Base-by-base conservation (phyloP, 495 filamentous ascomycete species). In the Penicillium bialowiezense region DNA sequence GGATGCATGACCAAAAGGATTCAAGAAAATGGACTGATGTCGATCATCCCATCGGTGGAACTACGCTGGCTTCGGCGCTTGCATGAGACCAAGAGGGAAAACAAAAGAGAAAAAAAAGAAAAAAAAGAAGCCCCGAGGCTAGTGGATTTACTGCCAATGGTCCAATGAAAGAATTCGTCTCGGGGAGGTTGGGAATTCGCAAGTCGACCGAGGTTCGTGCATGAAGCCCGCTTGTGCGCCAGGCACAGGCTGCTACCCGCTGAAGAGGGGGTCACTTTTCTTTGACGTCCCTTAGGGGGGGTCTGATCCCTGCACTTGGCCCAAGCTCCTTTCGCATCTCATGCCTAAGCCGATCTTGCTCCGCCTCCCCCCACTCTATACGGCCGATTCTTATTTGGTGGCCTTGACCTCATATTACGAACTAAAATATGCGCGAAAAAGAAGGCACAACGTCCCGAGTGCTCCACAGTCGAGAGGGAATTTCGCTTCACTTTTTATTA, bases 151-250 rank as follows among this genome's bases (percentile, higher is more conserved):
- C 52, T 56, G 44, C 38, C 44, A 39, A 52, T 20, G 24, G 41
- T 50, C 65, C 69, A 69, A 70, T 72, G 58, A 69, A 54, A 54
- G 57, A 69, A 68, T 70, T 61, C 58, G 56, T 66, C 40, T 35
- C 36, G 24, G 50, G 24, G 52, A 53, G 49, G 37, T 56, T 63
- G 59, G 46, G 51, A 62, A 58, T 67, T 63, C 40, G 56, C 55
- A 64, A 55, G 41, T 44, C 48, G 63, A 48, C 65, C 58, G 63
- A 58, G 53, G 59, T 48, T 61, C 44, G 52, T 50, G 61, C 61
- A 64, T 64, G 44, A 57, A 48, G 50, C 52, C 58, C 41, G 58
- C 55, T 47, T 59, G 56, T 56, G 39, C 53, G 56, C 60, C 63
- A 62, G 63, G 50, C 52, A 63, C 59, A 37, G 50, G 39, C 56